A percentile compares a stretch with the other conserved stretches of the same genome.
These are phyloP conservation scores for Bassia scoparia DNA, from an alignment of 148 eudicot genomes.

Conservation along the genomic window DNA sequence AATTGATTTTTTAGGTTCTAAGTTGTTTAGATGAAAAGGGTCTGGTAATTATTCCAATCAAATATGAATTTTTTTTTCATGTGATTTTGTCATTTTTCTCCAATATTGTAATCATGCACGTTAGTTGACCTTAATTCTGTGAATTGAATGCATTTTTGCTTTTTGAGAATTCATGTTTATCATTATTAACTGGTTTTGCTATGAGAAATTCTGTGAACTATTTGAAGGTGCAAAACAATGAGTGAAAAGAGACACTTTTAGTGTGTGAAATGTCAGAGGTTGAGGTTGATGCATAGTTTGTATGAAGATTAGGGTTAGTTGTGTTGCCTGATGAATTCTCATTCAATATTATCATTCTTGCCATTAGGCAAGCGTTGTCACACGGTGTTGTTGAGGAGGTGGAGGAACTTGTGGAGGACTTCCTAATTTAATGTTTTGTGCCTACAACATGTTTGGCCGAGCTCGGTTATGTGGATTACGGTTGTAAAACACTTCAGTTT, in stretches of 20 bases:
- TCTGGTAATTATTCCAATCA: background rate
- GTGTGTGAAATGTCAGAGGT: background rate
- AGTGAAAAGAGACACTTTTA: background rate
- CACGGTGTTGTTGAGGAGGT: constrained; percentile 6
- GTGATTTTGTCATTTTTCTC: background rate
- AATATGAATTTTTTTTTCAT: background rate
- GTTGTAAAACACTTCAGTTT: constrained; percentile 8
- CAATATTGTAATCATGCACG: background rate
- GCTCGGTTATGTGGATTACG: constrained; percentile 7
- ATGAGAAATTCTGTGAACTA: background rate
- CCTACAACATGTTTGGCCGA: constrained; percentile 1
- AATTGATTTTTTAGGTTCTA: background rate
- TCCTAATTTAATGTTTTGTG: constrained; percentile 11
- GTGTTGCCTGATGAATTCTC: constrained; percentile 20
- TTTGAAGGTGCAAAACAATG: constrained; percentile 7
- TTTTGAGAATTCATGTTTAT: background rate
- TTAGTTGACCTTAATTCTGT: too few relatives aligned
- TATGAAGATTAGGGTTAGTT: constrained; percentile 12
- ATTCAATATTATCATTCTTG: constrained; percentile 5
- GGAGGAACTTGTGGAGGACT: constrained; percentile 16
- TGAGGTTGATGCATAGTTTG: background rate
- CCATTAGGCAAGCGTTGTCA: constrained; percentile 15
- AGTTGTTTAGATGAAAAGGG: background rate
- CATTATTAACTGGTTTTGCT: background rate
- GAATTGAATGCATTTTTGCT: too few relatives aligned